Evolutionary conservation across 331 rosid species (phyloP), one percentile per base, ranked within the genome.

Genomic region (Arachis monticola): DNA sequence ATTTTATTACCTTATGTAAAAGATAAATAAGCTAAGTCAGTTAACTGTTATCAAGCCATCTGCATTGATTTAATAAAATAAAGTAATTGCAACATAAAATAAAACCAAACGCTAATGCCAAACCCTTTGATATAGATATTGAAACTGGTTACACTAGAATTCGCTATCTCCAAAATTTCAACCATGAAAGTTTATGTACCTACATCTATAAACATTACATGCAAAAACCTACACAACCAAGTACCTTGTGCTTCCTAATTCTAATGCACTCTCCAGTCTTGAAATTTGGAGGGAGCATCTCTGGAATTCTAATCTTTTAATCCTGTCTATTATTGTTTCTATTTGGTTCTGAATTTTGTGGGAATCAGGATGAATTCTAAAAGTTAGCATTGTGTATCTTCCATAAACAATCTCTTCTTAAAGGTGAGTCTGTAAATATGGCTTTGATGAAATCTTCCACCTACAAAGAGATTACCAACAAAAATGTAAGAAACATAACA

Each of bases 361-460:
- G 60, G 30, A 74, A 65, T 70, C 70, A 42, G 53, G 53, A 69
- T 46, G 73, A 65, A 64, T 51, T 63, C 80, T 86, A 93, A 60
- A 84, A 83, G 41, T 55, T 7, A 12, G 76, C 73, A 75, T 71
- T 87, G 74, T 84, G 88, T 80, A 93, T 84, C 84, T 91, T 91
- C 94, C 89, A 79, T 72, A 91, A 84, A 80, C 98, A 91, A 72
- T 91, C 97, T 84, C 70, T 91, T 75, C 96, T 87, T 77, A 93
- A 73, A 63, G 97, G 77, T 7, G 98, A 93, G 72, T 93, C 98
- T n/a, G 90, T 77, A 84, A 91, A 93, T 78, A 93, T 91, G 60
- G 97, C 94, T 82, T 85, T 89, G 84, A 93, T 83, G 74, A 93
- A 92, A 83, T 91, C 87, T 78, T 67, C 83, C 69, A 93, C 87